phyloP scores from a whole-genome alignment of 2,329 filamentous ascomycete species.

The Neopestalotiopsis sp. region DNA sequence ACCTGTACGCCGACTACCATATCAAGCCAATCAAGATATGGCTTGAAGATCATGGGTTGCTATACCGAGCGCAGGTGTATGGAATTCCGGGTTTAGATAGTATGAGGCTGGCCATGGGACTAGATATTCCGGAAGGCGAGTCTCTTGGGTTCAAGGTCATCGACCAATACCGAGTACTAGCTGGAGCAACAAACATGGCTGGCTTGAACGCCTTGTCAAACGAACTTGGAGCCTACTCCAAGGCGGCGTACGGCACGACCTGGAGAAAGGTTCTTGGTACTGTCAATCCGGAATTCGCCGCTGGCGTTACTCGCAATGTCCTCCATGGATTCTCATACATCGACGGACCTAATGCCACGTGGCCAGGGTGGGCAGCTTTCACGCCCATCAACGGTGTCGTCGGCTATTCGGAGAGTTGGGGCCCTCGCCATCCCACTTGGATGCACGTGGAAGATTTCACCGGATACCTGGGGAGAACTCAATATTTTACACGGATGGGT shows the following conservation, averaged over 20 bases:
- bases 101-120: neutral
- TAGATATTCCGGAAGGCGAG: neutral
- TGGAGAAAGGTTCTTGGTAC: neutral
- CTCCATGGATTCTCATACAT: neutral
- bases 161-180: neutral
- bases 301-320: neutral
- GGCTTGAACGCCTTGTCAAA: neutral
- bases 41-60: neutral
- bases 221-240: neutral
- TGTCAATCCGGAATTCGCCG: neutral
- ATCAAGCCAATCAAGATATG: neutral
- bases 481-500: no score
- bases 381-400: no score
- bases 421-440: no score
- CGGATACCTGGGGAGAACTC: no score
- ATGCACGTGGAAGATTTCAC: no score
- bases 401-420: no score
- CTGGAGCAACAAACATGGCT: neutral
- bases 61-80: neutral
- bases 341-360: neutral
- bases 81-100: neutral
- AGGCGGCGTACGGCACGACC: neutral
- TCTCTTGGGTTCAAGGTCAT: neutral
- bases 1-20: neutral
- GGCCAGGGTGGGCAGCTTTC: neutral